Base-by-base conservation (phyloP, 257 asterid species). In the Rubia yunnanensis region DNA sequence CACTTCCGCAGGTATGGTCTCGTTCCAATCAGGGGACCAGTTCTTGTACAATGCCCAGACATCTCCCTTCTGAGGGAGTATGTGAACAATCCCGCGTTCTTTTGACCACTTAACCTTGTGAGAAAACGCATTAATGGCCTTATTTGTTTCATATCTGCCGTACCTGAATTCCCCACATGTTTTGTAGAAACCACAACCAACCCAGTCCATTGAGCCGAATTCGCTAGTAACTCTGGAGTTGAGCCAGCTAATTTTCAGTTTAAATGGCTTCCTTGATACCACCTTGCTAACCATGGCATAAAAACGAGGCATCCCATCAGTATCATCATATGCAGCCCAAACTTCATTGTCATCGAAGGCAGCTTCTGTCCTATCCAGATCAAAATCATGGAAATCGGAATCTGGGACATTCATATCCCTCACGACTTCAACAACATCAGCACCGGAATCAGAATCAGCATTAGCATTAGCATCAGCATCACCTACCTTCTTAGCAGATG, bases 301-400 rank as follows among this genome's bases (percentile, higher is more conserved):
- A 72, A 83, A 83, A 46, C 96, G 95, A 1, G 95, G 96, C 96
- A 89, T 89, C 52, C 95, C 95, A 67, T 86, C 96, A 26, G 76
- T 78, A 15, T 85, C 80, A 28, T 89, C 96, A 50, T 89, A 89
- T 15, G 88, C 90, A 49, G 95, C 89, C 96, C 96, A 89, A 31
- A 89, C 91, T 78, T 85, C 88, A 32, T 85, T 87, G 66, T 85
- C 96, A 60, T 74, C 85, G 48, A 85, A 88, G 54, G 91, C 79
- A 38, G 48, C 68, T 72, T 82, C 89, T 11, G 79, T 57, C 77
- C 96, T 78, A 39, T 88, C 94, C 76, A 55, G 68, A 66, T 85
- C 94, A 70, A 88, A 85, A 76, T 88, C 95, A 71, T 86, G 83
- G 69, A 86, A 88, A 76, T 88, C 96, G 28, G 94, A 77, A 80